Evolutionary conservation across 2,329 filamentous ascomycete species (phyloP), one percentile per base, ranked within the genome.

Genomic region (Microsporum audouinii): DNA sequence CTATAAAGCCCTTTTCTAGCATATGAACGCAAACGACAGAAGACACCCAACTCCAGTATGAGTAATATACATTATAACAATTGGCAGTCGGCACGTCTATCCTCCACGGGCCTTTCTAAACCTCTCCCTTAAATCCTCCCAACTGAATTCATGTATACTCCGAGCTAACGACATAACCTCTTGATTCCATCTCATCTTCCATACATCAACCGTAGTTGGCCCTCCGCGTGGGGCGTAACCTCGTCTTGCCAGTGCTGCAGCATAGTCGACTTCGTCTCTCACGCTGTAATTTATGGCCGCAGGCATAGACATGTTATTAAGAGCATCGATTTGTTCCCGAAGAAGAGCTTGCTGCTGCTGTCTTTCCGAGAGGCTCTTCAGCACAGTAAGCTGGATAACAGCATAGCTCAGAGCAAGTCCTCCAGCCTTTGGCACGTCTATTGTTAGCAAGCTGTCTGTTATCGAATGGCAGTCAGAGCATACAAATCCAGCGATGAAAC

Each of bases 131-230:
- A 85, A 79, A 59, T 79, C 79, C 57, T 78, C 75, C 86, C 86
- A 89, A 71, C 88, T 82, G 63, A 81, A 84, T 38, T 75, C 79
- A 73, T 90, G 84, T 61, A 84, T 81, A 80, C 83, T 86, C 62
- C 78, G 79, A 60, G 88, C 86, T 58, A 86, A 80, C 63, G 79
- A 78, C 71, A 87, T 82, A 39, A 92, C 74, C 73, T 92, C 88
- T 58, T 80, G 74, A 72, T 94, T 92, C 88, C 88, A 92, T 63
- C 83, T 79, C 68, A 88, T 86, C 77, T 92, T 92, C 67, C 86
- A 79, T 39, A 83, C 77, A 70, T 91, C 87, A 60, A 84, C 71
- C 57, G 88, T 76, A 34, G 61, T 61, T 6, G 63, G 62, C 60
- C 61, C 39, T 58, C 68, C 55, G 34, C 49, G 33, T 58, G 51